Evolutionary conservation across 2,329 filamentous ascomycete species (phyloP).

Genomic region (Claviceps sp.): DNA sequence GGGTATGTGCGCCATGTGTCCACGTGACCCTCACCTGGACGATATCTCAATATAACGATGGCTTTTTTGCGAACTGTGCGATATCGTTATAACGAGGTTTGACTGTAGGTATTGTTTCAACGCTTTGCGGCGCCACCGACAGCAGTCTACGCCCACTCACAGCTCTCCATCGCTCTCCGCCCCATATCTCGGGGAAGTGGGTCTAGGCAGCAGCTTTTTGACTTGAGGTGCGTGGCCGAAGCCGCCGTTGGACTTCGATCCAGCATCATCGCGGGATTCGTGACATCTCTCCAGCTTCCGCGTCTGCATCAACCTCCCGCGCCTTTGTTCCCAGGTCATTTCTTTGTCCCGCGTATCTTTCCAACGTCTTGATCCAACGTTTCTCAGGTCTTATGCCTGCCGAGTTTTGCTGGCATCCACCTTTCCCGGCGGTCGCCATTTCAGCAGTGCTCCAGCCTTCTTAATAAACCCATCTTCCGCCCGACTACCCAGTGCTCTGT

Average conservation of each 20-base stretch:
- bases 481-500: slow-evolving; percentile 5
- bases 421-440: slow-evolving; percentile 2
- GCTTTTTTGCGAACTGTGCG: too few relatives aligned
- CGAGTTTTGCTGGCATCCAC: slow-evolving; percentile 1
- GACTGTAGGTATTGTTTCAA: too few relatives aligned
- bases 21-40: too few relatives aligned
- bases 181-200: background rate
- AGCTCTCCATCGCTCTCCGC: background rate
- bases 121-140: too few relatives aligned
- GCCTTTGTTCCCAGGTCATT: background rate
- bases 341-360: background rate
- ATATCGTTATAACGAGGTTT: too few relatives aligned
- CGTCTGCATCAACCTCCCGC: background rate
- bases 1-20: too few relatives aligned
- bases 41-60: too few relatives aligned
- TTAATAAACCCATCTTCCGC: background rate
- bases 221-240: background rate
- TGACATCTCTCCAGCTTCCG: background rate
- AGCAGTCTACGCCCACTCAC: background rate
- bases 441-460: background rate
- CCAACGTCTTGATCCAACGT: slow-evolving; percentile 2
- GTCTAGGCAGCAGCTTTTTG: slow-evolving; percentile 13
- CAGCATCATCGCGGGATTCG: background rate
- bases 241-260: background rate
- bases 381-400: too few relatives aligned